A percentile compares a stretch with the other conserved stretches of the same genome.
Evolutionary conservation across 1,139 yeast genomes (phyloP).

Genomic region (Debaryomyces robertsiae): DNA sequence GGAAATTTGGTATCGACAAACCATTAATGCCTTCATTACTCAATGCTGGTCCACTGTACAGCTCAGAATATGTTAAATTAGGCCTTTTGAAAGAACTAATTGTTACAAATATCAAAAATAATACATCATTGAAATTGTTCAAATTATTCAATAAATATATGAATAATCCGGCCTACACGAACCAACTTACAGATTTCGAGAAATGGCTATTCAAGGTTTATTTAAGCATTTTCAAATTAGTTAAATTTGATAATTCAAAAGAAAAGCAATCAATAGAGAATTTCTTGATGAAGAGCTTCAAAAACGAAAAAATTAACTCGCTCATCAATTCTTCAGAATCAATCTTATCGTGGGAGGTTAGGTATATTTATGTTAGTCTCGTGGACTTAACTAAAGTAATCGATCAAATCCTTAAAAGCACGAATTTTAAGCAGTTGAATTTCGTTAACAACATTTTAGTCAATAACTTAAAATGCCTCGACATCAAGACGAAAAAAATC

Average conservation of each 20-base stretch:
- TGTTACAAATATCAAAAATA: constrained; percentile 19
- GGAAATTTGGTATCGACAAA: constrained; percentile 43
- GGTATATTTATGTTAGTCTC: constrained; percentile 24
- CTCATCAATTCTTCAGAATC: constrained; percentile 16
- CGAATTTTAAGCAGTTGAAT: constrained; percentile 1
- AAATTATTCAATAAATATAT: constrained; percentile 30
- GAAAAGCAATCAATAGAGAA: constrained; percentile 33
- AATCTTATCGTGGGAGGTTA: constrained; percentile 24
- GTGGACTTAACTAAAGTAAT: constrained; percentile 32
- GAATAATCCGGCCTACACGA: constrained; percentile 19
- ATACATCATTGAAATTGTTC: constrained; percentile 19
- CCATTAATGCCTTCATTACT: constrained; percentile 2
- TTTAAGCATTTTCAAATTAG: constrained; percentile 27
- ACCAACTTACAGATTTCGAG: constrained; percentile 22
- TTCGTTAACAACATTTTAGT: constrained; percentile 9
- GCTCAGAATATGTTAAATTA: constrained; percentile 22
- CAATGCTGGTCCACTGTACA: not conserved
- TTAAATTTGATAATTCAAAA: constrained; percentile 24
- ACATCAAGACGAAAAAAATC: constrained; percentile 19
- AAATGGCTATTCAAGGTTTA: constrained; percentile 28
- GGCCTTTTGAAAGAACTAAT: constrained; percentile 31
- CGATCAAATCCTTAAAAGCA: constrained; percentile 12
- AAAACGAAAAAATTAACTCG: constrained; percentile 26
- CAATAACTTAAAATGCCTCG: constrained; percentile 18
- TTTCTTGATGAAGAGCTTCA: constrained; percentile 35